Percentiles rank a stretch among this genome's conserved stretches.
Conservation (phyloP, 2,329 filamentous ascomycete genomes). For the Claviceps purpurea region DNA sequence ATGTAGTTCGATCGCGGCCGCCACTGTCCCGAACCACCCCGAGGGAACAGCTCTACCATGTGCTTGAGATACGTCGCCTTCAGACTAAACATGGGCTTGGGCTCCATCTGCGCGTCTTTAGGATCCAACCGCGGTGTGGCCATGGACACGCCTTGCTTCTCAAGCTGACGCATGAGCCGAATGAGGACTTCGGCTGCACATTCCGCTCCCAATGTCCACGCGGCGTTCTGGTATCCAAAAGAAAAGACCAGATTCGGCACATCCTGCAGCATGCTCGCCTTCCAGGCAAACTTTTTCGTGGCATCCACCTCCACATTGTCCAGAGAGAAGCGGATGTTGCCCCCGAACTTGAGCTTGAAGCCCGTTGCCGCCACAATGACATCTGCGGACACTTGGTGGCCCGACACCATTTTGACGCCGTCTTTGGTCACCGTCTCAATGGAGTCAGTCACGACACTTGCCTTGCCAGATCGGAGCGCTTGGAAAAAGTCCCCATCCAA, state of each 20-base stretch:
- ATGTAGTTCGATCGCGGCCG: conserved; percentile 18
- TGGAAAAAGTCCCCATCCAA: conserved; percentile 32
- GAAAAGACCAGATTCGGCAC: conserved; percentile 47
- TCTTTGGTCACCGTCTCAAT: conserved; percentile 31
- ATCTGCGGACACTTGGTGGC: conserved; percentile 37
- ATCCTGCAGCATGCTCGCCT: conserved; percentile 45
- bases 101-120: conserved; percentile 21
- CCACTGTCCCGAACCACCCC: conserved; percentile 26
- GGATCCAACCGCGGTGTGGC: conserved; percentile 29
- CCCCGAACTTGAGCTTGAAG: conserved; percentile 40
- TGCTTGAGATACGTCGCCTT: conserved; percentile 37
- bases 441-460: conserved; percentile 28
- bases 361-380: conserved; percentile 55
- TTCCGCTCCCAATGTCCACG: conserved; percentile 51
- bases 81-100: conserved; percentile 27
- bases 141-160: conserved; percentile 23
- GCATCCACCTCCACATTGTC: conserved; percentile 34
- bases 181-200: conserved; percentile 24
- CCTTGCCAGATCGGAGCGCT: conserved; percentile 24
- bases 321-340: conserved; percentile 34
- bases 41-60: conserved; percentile 28
- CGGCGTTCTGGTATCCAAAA: conserved; percentile 45
- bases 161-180: conserved; percentile 21
- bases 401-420: conserved; percentile 29
- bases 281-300: conserved; percentile 40